Percentiles rank a stretch among this genome's conserved stretches.
Conservation (phyloP, 768 basidiomycete species). For the Suillus weaverae region DNA sequence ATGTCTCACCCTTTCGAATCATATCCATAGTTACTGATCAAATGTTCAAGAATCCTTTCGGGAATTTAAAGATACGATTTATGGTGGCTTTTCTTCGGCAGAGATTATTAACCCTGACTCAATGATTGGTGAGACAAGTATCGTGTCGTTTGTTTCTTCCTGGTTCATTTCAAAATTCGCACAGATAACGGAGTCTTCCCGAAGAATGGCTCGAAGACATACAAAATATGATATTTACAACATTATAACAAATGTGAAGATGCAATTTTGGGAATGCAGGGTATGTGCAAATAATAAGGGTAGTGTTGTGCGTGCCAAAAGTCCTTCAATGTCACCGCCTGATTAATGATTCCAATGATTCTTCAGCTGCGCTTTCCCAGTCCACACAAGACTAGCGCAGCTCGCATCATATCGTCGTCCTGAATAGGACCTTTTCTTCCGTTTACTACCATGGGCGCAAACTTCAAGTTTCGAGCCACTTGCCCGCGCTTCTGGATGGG, state of each 20-base stretch:
- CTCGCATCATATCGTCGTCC: slow-evolving; percentile 71
- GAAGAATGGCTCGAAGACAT: background rate
- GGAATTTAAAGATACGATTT: background rate
- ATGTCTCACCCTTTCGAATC: background rate
- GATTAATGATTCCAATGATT: background rate
- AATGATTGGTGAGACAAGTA: background rate
- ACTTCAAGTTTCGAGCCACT: slow-evolving; percentile 5
- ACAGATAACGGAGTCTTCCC: background rate
- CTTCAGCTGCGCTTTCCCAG: slow-evolving; percentile 31
- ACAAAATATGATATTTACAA: background rate
- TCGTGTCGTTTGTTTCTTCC: background rate
- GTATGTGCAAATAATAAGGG: slow-evolving; percentile 2
- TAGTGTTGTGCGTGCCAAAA: slow-evolving; percentile 4
- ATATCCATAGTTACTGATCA: background rate
- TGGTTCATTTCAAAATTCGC: background rate
- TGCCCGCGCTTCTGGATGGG: background rate
- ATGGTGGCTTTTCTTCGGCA: background rate
- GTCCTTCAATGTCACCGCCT: background rate
- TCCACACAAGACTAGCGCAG: slow-evolving; percentile 67
- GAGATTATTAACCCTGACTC: background rate
- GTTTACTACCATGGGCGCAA: background rate
- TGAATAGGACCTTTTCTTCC: slow-evolving; percentile 28
- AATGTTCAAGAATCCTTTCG: background rate
- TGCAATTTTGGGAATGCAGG: slow-evolving; percentile 6
- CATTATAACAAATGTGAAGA: background rate